Conservation (phyloP, 179 eudicot species). For the Amaranthus tricolor region DNA sequence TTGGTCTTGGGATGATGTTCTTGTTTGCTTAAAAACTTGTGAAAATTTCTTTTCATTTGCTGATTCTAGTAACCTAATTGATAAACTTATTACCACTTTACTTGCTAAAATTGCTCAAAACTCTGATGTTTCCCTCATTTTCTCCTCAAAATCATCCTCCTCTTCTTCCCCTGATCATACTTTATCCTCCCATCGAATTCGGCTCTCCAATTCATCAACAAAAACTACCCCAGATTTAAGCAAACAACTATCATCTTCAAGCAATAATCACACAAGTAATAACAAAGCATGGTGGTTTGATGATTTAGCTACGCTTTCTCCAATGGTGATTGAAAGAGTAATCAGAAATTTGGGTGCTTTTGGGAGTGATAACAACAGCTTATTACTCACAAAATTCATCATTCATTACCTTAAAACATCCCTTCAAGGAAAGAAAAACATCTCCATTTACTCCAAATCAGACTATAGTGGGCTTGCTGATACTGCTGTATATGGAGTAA, state of each 20-base stretch:
- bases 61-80: too few relatives aligned
- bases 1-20: too few relatives aligned
- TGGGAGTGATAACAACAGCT: conserved; percentile 62
- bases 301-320: conserved; percentile 56
- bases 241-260: too few relatives aligned
- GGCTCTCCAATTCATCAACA: too few relatives aligned
- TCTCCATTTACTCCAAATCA: conserved; percentile 16
- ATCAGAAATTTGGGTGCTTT: conserved; percentile 50
- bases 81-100: too few relatives aligned
- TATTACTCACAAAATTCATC: conserved; percentile 66
- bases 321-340: conserved; percentile 52
- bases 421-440: conserved; percentile 13
- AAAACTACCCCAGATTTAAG: too few relatives aligned
- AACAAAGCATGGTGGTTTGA: conserved; percentile 67
- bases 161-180: too few relatives aligned
- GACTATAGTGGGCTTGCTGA: conserved; percentile 59
- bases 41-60: conserved; percentile 39
- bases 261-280: too few relatives aligned
- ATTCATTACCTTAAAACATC: conserved; percentile 65
- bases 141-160: too few relatives aligned
- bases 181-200: too few relatives aligned
- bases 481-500: conserved; percentile 64
- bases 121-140: too few relatives aligned
- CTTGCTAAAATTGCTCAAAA: too few relatives aligned
- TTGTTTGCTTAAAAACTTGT: conserved; percentile 44